phyloP scores from a whole-genome alignment of 2,329 filamentous ascomycete genomes.

The Zymoseptoria ardabiliae region DNA sequence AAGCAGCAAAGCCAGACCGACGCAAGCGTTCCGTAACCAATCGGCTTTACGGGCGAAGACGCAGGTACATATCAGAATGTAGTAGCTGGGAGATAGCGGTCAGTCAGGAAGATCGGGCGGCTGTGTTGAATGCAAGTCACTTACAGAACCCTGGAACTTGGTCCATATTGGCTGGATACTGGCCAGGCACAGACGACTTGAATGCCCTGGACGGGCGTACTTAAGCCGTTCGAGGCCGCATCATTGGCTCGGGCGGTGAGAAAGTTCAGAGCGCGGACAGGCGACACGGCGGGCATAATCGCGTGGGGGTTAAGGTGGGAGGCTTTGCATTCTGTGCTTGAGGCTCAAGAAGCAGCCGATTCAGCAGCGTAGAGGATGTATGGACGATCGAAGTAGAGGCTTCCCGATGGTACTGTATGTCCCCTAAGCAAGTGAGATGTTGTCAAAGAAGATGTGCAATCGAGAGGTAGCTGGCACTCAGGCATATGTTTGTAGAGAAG shows the following conservation, averaged over 20 bases:
- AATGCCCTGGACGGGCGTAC: conserved; percentile 14
- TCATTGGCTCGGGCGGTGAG: background rate
- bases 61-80: conserved; percentile 56
- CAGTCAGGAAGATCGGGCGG: background rate
- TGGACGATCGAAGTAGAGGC: background rate
- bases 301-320: background rate
- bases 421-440: no score
- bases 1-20: conserved; percentile 56
- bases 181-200: conserved; percentile 52
- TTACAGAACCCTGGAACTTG: conserved; percentile 47
- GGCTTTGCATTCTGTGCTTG: background rate
- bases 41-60: conserved; percentile 54
- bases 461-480: no score
- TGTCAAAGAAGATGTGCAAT: no score
- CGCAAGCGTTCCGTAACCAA: conserved; percentile 56
- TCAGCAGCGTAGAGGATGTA: background rate
- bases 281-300: background rate
- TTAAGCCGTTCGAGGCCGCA: background rate
- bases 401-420: no score
- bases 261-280: background rate
- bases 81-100: conserved; percentile 44
- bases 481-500: background rate
- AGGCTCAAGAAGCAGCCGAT: background rate
- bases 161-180: conserved; percentile 51
- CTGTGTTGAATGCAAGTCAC: conserved; percentile 17